Conservation (phyloP, 2,329 filamentous ascomycete genomes). For the Coniochaeta hoffmannii region DNA sequence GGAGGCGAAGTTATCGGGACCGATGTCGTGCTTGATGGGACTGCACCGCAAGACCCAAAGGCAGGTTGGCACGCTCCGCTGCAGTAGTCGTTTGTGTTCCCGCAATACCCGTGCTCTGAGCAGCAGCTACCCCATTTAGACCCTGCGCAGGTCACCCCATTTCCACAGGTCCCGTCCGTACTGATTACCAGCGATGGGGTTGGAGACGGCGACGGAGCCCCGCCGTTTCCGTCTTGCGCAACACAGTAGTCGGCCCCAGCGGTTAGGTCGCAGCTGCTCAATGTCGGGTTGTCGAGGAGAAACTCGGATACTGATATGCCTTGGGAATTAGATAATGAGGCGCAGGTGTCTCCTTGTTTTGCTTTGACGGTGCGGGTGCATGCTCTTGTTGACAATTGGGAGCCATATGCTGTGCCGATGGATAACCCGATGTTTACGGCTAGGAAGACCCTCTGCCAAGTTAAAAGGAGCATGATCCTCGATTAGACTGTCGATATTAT, state of each 20-base stretch:
- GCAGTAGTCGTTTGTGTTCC: constrained; percentile 1
- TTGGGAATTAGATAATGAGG: background rate
- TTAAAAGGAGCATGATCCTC: background rate
- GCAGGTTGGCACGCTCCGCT: background rate
- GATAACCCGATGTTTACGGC: background rate
- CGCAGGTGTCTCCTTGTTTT: constrained; percentile 1
- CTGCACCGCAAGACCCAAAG: background rate
- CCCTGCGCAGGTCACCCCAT: background rate
- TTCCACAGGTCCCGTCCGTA: background rate
- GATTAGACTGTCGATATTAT: background rate
- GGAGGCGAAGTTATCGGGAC: background rate
- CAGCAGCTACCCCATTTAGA: background rate
- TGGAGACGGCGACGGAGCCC: background rate
- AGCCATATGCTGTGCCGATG: background rate
- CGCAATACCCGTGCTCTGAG: constrained; percentile 3
- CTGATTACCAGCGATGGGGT: background rate
- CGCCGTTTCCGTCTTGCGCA: background rate
- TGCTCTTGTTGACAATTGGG: background rate
- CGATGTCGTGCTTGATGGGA: background rate
- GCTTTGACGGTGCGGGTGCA: background rate
- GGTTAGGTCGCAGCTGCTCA: background rate
- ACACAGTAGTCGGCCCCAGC: background rate
- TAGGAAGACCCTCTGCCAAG: background rate
- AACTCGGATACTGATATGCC: constrained; percentile 1
- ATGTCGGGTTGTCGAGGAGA: constrained; percentile 1